phyloP scores from a whole-genome alignment of 306 rosid species.

The Glycine tomentella region DNA sequence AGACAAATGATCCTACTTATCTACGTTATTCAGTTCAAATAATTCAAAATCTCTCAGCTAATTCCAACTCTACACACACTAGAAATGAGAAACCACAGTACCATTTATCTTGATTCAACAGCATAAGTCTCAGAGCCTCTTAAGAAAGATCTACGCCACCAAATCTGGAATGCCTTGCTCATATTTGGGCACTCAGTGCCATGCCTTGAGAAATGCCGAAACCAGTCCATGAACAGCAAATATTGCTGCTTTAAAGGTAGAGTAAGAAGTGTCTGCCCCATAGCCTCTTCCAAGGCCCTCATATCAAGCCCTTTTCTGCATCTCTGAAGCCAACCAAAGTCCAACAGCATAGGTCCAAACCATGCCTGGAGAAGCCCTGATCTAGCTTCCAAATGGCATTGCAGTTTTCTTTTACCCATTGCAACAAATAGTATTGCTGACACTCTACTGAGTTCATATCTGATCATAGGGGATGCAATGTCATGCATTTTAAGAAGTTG shows the following conservation, averaged over 20 bases:
- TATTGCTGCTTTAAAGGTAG: slow-evolving; percentile 71
- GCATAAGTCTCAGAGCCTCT: slow-evolving; percentile 64
- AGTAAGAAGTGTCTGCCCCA: slow-evolving; percentile 57
- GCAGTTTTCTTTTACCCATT: slow-evolving; percentile 7
- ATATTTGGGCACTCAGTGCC: slow-evolving; percentile 30
- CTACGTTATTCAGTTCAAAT: slow-evolving; percentile 40
- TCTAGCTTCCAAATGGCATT: slow-evolving; percentile 21
- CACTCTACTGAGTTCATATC: slow-evolving; percentile 22
- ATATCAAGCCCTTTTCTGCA: slow-evolving; percentile 23
- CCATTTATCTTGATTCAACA: slow-evolving; percentile 67
- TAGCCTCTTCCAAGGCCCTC: slow-evolving; percentile 23
- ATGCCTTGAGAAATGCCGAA: slow-evolving; percentile 67
- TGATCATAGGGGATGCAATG: not conserved
- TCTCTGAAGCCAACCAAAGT: slow-evolving; percentile 26
- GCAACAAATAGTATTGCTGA: slow-evolving; percentile 15
- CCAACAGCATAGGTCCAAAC: slow-evolving; percentile 22
- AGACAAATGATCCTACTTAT: slow-evolving; percentile 33
- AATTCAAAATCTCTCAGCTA: slow-evolving; percentile 39
- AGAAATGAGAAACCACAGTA: not conserved
- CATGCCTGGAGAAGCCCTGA: slow-evolving; percentile 23
- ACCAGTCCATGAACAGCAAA: slow-evolving; percentile 75
- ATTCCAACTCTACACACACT: slow-evolving; percentile 37
- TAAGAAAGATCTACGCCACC: slow-evolving; percentile 80
- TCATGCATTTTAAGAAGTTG: slow-evolving; percentile 8
- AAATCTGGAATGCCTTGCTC: slow-evolving; percentile 55